These are phyloP conservation scores for Saccharum spontaneum DNA, from an alignment of 176 grass and related monocot species.

Conservation along the genomic window DNA sequence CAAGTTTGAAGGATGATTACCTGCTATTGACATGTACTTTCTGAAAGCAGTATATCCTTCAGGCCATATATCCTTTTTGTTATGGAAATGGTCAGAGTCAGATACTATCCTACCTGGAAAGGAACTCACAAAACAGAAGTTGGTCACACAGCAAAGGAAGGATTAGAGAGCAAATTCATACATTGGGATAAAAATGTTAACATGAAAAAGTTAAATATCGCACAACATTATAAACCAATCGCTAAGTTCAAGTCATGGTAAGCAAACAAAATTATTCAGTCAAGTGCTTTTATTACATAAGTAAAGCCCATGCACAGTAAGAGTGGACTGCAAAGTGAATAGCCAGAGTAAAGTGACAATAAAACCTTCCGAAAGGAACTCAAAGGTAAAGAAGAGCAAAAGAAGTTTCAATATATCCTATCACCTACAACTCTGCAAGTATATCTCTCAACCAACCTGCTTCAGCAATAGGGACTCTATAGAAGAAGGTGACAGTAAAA, in stretches of 20 bases:
- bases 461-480: neutral
- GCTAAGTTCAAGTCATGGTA: neutral
- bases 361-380: neutral
- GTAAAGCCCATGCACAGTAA: slow-evolving; percentile 1
- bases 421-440: neutral
- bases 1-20: slow-evolving; percentile 29
- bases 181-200: slow-evolving; percentile 15
- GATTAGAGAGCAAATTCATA: slow-evolving; percentile 11
- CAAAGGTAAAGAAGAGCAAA: neutral
- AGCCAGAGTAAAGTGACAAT: neutral
- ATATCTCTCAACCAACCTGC: neutral
- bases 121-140: slow-evolving; percentile 18
- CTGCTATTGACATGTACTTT: slow-evolving; percentile 79
- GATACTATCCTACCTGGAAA: slow-evolving; percentile 88
- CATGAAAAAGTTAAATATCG: slow-evolving; percentile 16
- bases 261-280: slow-evolving; percentile 8
- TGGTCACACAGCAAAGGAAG: neutral
- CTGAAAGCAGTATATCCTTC: slow-evolving; percentile 98
- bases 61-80: slow-evolving; percentile 93
- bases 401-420: slow-evolving; percentile 13
- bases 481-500: neutral
- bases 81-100: slow-evolving; percentile 97
- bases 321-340: slow-evolving; percentile 14
- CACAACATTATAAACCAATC: slow-evolving; percentile 12
- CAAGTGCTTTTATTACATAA: neutral